Conservation (phyloP, 108 stramenopile species). For the Pseudonitzschia delicatissima region DNA sequence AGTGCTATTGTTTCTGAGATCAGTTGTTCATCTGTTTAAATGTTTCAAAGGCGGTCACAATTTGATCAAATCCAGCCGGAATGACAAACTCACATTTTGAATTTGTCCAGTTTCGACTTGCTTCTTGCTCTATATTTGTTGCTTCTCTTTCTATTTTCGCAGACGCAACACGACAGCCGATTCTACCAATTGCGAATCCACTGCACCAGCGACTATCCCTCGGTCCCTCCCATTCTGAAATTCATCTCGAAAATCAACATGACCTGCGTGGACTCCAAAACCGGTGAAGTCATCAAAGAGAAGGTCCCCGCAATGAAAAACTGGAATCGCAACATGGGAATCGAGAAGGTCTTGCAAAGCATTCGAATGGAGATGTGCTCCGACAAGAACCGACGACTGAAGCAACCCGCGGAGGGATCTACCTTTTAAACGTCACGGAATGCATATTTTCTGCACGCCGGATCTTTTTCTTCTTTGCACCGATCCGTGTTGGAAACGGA, state of each 20-base stretch:
- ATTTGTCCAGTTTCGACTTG: not conserved
- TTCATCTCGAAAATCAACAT: constrained; percentile 95
- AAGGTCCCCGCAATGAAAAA: constrained; percentile 78
- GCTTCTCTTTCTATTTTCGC: constrained; percentile 5
- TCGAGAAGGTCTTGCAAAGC: constrained; percentile 73
- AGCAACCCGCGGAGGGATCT: constrained; percentile 77
- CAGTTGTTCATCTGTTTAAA: not conserved
- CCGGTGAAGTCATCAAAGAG: constrained; percentile 57
- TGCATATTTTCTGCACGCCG: too few relatives aligned
- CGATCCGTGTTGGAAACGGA: too few relatives aligned
- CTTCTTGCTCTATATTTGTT: not conserved
- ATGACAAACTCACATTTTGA: too few relatives aligned
- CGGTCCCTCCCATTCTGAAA: constrained; percentile 81
- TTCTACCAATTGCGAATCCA: constrained; percentile 91
- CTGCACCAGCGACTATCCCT: constrained; percentile 92
- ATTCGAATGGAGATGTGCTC: constrained; percentile 79
- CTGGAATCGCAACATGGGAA: constrained; percentile 90
- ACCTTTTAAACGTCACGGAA: too few relatives aligned
- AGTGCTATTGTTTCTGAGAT: not conserved
- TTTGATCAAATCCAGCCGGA: too few relatives aligned
- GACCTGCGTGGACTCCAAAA: constrained; percentile 85
- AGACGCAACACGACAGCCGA: constrained; percentile 92
- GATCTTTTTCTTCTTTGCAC: too few relatives aligned
- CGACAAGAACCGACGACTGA: constrained; percentile 68
- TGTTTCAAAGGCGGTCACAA: too few relatives aligned